Evolutionary conservation across 495 filamentous ascomycete genomes (phyloP).

Genomic region (Aspergillus incahuasiensis): DNA sequence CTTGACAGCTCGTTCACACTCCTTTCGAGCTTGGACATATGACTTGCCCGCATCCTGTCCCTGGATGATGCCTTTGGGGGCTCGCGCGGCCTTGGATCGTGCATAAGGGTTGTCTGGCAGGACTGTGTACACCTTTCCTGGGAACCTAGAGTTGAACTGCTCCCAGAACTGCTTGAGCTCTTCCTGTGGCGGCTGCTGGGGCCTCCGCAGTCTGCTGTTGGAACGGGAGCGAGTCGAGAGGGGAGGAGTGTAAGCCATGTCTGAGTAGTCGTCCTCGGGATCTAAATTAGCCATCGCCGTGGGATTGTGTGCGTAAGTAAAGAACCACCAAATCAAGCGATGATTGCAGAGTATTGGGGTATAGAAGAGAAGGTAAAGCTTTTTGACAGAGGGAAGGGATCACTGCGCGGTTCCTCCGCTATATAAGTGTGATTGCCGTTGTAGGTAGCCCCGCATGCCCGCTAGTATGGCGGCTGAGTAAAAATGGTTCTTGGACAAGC

Average conservation of each 20-base stretch:
- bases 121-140: conserved; percentile 60
- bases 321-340: background rate
- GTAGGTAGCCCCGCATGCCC: conserved; percentile 4
- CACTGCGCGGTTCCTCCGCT: background rate
- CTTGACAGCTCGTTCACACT: conserved; percentile 69
- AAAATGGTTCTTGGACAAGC: conserved; percentile 4
- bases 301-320: background rate
- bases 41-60: conserved; percentile 56
- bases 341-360: background rate
- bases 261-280: conserved; percentile 30
- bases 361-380: background rate
- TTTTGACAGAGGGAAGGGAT: background rate
- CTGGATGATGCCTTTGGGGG: conserved; percentile 47
- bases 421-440: background rate
- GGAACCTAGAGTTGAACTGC: conserved; percentile 63
- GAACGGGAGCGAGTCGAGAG: conserved; percentile 38
- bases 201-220: conserved; percentile 39
- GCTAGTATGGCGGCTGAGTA: conserved; percentile 7
- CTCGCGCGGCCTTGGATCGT: conserved; percentile 53
- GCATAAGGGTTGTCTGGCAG: conserved; percentile 71
- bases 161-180: conserved; percentile 74
- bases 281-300: conserved; percentile 20
- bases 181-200: conserved; percentile 62
- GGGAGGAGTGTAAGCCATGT: conserved; percentile 24
- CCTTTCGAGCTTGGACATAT: conserved; percentile 66